Percentiles rank a stretch among this genome's conserved stretches.
These are phyloP conservation scores for Globisporangium emineosum DNA, from an alignment of 352 stramenopile species.

Conservation along the genomic window DNA sequence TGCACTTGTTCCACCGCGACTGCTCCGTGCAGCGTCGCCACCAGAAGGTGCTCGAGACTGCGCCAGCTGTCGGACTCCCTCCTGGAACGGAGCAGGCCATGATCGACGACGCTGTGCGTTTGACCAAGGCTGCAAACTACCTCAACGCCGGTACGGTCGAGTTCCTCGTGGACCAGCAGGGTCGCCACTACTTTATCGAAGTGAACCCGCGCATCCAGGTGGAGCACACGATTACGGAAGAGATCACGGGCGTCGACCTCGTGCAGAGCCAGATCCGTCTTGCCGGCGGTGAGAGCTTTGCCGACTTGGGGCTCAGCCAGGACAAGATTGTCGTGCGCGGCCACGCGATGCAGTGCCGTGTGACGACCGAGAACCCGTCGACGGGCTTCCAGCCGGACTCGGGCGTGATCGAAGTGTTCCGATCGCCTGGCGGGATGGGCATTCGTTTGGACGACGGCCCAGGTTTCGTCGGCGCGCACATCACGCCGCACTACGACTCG, in stretches of 20 bases:
- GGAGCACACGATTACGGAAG: slow-evolving; percentile 91
- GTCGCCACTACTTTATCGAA: slow-evolving; percentile 97
- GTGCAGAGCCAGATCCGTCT: slow-evolving; percentile 96
- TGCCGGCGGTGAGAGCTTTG: slow-evolving; percentile 90
- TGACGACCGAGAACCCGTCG: slow-evolving; percentile 95
- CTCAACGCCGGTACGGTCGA: slow-evolving; percentile 97
- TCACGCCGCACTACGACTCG: slow-evolving; percentile 97
- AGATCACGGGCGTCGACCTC: slow-evolving; percentile 95
- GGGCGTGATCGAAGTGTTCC: slow-evolving; percentile 96
- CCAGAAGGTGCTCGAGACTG: slow-evolving; percentile 97
- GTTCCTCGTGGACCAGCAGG: slow-evolving; percentile 95
- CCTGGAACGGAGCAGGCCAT: slow-evolving; percentile 87
- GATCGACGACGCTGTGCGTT: slow-evolving; percentile 90
- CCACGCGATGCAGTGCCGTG: slow-evolving; percentile 96
- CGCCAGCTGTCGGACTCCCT: slow-evolving; percentile 85
- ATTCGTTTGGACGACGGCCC: slow-evolving; percentile 95
- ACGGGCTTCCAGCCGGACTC: slow-evolving; percentile 96
- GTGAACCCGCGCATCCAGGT: slow-evolving; percentile 98
- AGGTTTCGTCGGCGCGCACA: slow-evolving; percentile 95
- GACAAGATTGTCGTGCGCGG: slow-evolving; percentile 91
- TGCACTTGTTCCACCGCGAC: slow-evolving; percentile 96
- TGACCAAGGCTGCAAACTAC: slow-evolving; percentile 92
- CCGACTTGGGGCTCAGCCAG: slow-evolving; percentile 93
- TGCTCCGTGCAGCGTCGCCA: slow-evolving; percentile 98
- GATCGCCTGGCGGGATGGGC: slow-evolving; percentile 92